Percentiles rank a stretch among this genome's conserved stretches.
Evolutionary conservation across 192 early-diverging fungal species (phyloP).

Genomic region (Gaertneriomyces sp.): DNA sequence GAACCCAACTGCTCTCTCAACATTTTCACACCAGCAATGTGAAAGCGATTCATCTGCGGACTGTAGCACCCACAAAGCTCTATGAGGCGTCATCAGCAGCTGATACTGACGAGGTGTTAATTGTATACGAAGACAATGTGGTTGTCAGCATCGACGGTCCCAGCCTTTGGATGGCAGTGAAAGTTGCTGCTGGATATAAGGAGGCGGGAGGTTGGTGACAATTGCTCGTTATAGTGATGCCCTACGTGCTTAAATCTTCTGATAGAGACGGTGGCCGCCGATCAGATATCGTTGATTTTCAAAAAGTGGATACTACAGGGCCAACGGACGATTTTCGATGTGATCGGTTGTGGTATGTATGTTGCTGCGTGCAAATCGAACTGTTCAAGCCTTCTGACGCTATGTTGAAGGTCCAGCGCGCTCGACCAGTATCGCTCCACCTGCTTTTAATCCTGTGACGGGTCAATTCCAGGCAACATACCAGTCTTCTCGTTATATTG

Average conservation of each 20-base stretch:
- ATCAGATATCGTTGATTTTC: slow-evolving; percentile 27
- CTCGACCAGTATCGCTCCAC: slow-evolving; percentile 3
- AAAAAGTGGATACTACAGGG: slow-evolving; percentile 36
- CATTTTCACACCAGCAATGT: too few relatives aligned
- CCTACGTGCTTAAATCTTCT: too few relatives aligned
- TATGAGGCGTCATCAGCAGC: too few relatives aligned
- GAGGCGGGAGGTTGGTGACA: slow-evolving; percentile 5
- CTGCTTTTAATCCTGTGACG: slow-evolving; percentile 24
- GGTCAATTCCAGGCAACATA: slow-evolving; percentile 12
- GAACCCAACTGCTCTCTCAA: too few relatives aligned
- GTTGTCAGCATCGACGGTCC: slow-evolving; percentile 38
- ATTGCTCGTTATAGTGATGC: slow-evolving; percentile 3
- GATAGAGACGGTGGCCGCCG: neutral
- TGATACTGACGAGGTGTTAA: slow-evolving; percentile 36
- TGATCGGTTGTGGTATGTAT: slow-evolving; percentile 12
- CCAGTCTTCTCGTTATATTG: slow-evolving; percentile 29
- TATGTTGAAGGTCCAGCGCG: slow-evolving; percentile 15
- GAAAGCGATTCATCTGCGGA: too few relatives aligned
- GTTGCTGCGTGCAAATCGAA: neutral
- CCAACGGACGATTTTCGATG: slow-evolving; percentile 4
- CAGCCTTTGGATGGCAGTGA: slow-evolving; percentile 38
- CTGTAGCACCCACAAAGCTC: too few relatives aligned
- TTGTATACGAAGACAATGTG: slow-evolving; percentile 31
- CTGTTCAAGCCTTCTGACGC: neutral
- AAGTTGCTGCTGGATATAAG: slow-evolving; percentile 23